Evolutionary conservation across 2,329 filamentous ascomycete genomes (phyloP), one percentile per base, ranked within the genome.

Genomic region (Fusarium nematophilum): DNA sequence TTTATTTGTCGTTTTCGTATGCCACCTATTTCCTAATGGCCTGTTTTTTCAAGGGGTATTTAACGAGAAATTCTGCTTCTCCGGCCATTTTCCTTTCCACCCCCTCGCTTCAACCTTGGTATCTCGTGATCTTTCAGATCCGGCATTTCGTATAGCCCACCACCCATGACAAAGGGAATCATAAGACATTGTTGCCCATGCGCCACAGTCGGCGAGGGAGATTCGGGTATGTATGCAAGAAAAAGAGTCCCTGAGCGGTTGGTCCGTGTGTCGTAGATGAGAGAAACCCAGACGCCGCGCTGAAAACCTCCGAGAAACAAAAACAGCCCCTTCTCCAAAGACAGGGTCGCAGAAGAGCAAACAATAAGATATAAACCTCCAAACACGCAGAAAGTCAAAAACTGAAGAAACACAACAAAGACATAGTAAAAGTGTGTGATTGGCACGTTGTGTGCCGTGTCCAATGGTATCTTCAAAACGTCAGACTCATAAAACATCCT

Each of bases 401-500:
- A 27, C 10, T 29, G 47, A 49, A 37, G n/a, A n/a, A n/a, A n/a
- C n/a, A n/a, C n/a, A 54, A 26, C 36, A 57, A 37, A 43, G 57
- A 65, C 61, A 64, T 59, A 65, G 61, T 42, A 62, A 65, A 65
- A 10, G 10, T 18, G 21, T 17, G 14, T 36, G 21, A 14, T 7
- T 40, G 56, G 52, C 61, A 64, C 52, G 25, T 34, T 14, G 23
- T 44, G 61, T 57, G 52, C 54, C 53, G 27, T 29, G 34, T 39
- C 33, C 37, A 33, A 30, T 45, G 30, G 54, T 65, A 57, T 40
- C 58, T 42, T 48, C 23, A 26, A 64, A 54, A 49, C 50, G 60
- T 63, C 55, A 60, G 56, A 52, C 49, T 59, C 62, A 42, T 65
- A 53, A 21, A 21, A 37, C 51, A 47, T 62, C 31, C 44, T 65